A percentile compares a stretch with the other conserved stretches of the same genome.
Evolutionary conservation across 768 basidiomycete species (phyloP).

Genomic region (Trametes cingulata): DNA sequence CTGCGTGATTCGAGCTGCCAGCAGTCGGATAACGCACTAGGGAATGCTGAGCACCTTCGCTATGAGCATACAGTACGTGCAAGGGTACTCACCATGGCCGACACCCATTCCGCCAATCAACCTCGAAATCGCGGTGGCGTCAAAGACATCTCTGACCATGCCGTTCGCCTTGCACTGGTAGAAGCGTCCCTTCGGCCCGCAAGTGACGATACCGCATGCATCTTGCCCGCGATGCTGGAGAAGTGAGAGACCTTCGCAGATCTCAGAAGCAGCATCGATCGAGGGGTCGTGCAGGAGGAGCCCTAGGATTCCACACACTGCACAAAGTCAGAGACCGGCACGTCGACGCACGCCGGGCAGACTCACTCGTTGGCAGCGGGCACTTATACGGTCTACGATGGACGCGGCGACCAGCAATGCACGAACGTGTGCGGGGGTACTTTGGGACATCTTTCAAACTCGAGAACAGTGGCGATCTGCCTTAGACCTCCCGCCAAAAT

Average conservation of each 20-base stretch:
- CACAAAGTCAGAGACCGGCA: slow-evolving; percentile 11
- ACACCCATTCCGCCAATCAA: slow-evolving; percentile 95
- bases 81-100: slow-evolving; percentile 77
- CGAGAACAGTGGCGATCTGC: neutral
- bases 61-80: neutral
- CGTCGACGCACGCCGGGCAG: neutral
- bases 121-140: slow-evolving; percentile 70
- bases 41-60: neutral
- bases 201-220: slow-evolving; percentile 96
- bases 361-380: slow-evolving; percentile 32
- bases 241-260: slow-evolving; percentile 92
- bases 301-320: slow-evolving; percentile 93
- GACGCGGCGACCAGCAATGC: neutral
- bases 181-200: slow-evolving; percentile 91
- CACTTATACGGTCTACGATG: slow-evolving; percentile 1
- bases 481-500: slow-evolving; percentile 10
- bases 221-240: slow-evolving; percentile 98
- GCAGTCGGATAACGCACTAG: slow-evolving; percentile 97
- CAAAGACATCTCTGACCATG: slow-evolving; percentile 98
- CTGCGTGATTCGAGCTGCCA: slow-evolving; percentile 93
- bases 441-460: slow-evolving; percentile 17
- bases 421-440: slow-evolving; percentile 14
- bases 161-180: slow-evolving; percentile 99
- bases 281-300: slow-evolving; percentile 79
- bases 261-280: slow-evolving; percentile 79